These are phyloP conservation scores for Penicillium herquei DNA, from an alignment of 495 filamentous ascomycete species.

Conservation along the genomic window DNA sequence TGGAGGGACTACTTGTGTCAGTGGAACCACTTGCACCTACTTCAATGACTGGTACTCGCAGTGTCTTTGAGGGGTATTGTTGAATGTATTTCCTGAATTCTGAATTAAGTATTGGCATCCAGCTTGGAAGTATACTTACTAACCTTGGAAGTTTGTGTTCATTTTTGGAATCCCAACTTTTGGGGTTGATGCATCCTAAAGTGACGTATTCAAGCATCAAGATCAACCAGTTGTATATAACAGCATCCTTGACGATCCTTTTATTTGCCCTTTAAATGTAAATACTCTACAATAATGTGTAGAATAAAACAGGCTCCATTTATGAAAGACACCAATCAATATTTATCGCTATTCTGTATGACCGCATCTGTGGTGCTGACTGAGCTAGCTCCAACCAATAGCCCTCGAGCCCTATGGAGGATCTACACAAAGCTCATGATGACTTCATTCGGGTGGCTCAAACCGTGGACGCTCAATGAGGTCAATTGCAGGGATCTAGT, in stretches of 20 bases:
- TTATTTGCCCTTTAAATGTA: too few species aligned
- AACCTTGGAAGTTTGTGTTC: too few species aligned
- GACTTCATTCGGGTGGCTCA: constrained; percentile 8
- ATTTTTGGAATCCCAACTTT: background rate
- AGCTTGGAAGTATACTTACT: too few species aligned
- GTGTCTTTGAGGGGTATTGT: constrained; percentile 31
- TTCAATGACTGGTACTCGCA: constrained; percentile 51
- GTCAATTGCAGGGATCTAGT: background rate
- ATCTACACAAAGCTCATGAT: constrained; percentile 1
- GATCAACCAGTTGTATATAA: too few species aligned
- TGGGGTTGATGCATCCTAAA: background rate
- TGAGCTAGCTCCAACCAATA: background rate
- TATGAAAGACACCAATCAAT: background rate
- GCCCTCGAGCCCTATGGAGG: too few species aligned
- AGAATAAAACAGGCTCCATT: too few species aligned
- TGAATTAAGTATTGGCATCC: too few species aligned
- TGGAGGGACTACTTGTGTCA: constrained; percentile 46
- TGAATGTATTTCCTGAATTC: background rate
- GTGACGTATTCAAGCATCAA: background rate
- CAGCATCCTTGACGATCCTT: too few species aligned
- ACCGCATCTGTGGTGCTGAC: background rate
- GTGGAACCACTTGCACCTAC: constrained; percentile 44
- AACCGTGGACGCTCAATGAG: background rate
- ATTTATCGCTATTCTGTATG: background rate
- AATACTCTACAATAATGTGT: too few species aligned